Base-by-base conservation (phyloP, 371 early-diverging fungal species). In the Sporodiniella umbellata region DNA sequence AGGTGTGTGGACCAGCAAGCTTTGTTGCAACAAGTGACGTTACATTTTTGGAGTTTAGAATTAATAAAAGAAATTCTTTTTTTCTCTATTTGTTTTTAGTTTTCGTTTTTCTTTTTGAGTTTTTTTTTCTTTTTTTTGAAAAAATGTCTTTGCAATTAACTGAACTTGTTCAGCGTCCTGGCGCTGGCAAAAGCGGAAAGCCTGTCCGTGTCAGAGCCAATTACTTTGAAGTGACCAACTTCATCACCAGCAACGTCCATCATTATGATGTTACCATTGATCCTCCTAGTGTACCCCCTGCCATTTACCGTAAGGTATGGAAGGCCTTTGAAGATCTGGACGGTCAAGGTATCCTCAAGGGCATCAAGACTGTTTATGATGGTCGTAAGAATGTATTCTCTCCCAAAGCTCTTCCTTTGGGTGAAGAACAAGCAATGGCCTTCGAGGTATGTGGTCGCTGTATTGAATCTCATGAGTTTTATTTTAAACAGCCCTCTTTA, bases 381-480 rank as follows among this genome's bases (percentile, higher is more conserved):
- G 80, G 83, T 31, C 66, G 70, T 10, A 69, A 72, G 51, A 75
- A 73, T 23, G 68, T 72, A 3, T 78, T 70, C 51, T 57, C 80
- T 10, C 66, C 75, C 0, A 75, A 62, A 48, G 46, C 33, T 5
- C 69, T 75, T 40, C 53, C 62, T 21, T 64, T 79, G 12, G 66
- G 66, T 55, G 70, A 76, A 33, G 65, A 64, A 10, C 45, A 64
- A 14, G 64, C 72, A 22, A 62, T 51, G 25, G 64, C 62, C 8
- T 76, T 76, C 43, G 76, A 79, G 17, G 79, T 74, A 69, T 62
- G 45, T 24, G n/a, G n/a, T n/a, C n/a, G n/a, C n/a, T 18, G 18
- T 22, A 30, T 18, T 33, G 7, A 10, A 28, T 14, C 1, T 28
- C 2, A 17, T 33, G 1, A 1, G 7, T 3, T 30, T 35, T 46